Conservation (phyloP, 164 flowering plant genomes). For the Vitis labrusca region DNA sequence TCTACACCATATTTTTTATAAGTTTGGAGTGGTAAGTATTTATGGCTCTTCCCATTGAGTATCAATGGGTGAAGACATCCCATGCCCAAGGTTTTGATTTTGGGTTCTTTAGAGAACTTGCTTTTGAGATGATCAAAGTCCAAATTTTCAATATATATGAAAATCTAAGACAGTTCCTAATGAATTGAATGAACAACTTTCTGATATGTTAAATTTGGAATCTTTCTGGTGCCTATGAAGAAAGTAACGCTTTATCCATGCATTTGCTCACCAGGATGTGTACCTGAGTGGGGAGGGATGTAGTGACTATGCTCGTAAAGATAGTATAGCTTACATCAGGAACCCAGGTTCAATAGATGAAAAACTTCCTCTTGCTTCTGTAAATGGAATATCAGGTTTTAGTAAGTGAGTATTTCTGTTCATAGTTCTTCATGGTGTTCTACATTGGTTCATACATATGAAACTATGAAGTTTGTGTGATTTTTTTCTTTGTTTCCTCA, state of each 20-base stretch:
- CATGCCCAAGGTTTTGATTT: too few relatives aligned
- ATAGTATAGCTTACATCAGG: conserved; percentile 35
- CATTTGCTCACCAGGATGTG: conserved; percentile 39
- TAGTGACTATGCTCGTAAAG: conserved; percentile 21
- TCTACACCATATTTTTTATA: conserved; percentile 36
- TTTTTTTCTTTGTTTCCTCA: conserved; percentile 13
- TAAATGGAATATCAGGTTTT: conserved; percentile 14
- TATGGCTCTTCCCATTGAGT: not conserved
- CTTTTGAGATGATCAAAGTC: too few relatives aligned
- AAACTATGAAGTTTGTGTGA: not conserved
- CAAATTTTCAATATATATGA: too few relatives aligned
- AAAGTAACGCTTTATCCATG: not conserved
- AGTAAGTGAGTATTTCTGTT: conserved; percentile 24
- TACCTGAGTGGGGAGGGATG: conserved; percentile 55
- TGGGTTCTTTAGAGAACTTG: too few relatives aligned
- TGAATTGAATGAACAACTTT: too few relatives aligned
- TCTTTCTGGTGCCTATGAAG: not conserved
- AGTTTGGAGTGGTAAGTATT: conserved; percentile 56
- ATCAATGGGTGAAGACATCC: not conserved
- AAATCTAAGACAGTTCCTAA: too few relatives aligned
- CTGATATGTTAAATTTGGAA: not conserved
- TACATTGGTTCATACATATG: not conserved
- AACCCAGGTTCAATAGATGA: conserved; percentile 22
- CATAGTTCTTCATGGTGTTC: not conserved
- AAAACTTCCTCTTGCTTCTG: conserved; percentile 8